Evolutionary conservation across 208 protist genomes (phyloP), one percentile per base, ranked within the genome.

Genomic region (Trypanosoma conorhini): DNA sequence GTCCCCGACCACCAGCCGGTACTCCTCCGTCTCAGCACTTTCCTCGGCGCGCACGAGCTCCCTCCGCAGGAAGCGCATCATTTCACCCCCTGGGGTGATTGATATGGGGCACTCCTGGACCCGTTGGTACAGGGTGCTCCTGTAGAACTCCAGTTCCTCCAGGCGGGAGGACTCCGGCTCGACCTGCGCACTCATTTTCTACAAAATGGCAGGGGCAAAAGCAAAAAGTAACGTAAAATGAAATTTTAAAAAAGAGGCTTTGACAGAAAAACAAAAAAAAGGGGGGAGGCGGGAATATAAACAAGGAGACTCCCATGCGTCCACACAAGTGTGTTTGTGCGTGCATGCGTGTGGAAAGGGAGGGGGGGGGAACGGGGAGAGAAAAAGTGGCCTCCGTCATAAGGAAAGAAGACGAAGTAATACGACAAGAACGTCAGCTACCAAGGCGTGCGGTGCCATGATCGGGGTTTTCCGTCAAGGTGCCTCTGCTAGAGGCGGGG

Each of bases 121-220:
- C 46, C 81, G 66, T 50, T 90, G 78, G 69, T 86, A 93, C 24
- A 94, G 76, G n/a, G 78, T 88, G 7, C 79, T 86, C 71, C 75
- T 77, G 79, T 96, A 96, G 63, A 94, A 91, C 42, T 77, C 74
- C 44, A 85, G n/a, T 30, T 96, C 87, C 38, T 87, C 80, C 15
- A 70, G 33, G 67, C 61, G 48, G 40, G 60, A 40, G 76, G 55
- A 15, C 46, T 22, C 51, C 74, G 38, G 62, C 58, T 70, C 30
- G 24, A 3, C 24, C 57, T 56, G 66, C 44, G 46, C 5, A 51
- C 50, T 62, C 75, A 70, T 75, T 57, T 19, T 56, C 31, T 55
- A 57, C 44, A 70, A 44, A 44, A 30, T 24, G 62, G 58, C 42
- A 70, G 72, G 70, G 80, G 65, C 57, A 55, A 56, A 51, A 67